Percentiles rank a stretch among this genome's conserved stretches.
phyloP scores from a whole-genome alignment of 257 asterid genomes.

The Capsicum rhomboideum region DNA sequence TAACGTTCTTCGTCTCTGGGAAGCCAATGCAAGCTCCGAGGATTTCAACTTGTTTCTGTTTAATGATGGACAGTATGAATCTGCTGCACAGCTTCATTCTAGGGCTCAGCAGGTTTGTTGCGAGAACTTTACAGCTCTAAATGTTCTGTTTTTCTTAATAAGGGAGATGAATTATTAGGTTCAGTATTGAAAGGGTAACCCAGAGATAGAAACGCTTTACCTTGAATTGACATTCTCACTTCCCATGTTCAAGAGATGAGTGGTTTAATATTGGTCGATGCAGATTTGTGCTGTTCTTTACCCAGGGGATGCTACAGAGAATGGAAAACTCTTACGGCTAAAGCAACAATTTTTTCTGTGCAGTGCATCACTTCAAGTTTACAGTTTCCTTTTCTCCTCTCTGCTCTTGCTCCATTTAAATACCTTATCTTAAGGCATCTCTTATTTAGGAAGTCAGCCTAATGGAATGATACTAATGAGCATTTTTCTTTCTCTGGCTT shows the following conservation, averaged over 20 bases:
- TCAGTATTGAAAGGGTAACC: background rate
- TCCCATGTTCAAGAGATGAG: slow-evolving; percentile 8
- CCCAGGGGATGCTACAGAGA: slow-evolving; percentile 98
- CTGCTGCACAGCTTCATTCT: slow-evolving; percentile 93
- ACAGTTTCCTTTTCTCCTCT: background rate
- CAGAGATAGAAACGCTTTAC: background rate
- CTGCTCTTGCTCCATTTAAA: background rate
- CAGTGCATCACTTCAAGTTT: slow-evolving; percentile 98
- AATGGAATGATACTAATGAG: background rate
- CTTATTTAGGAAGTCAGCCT: background rate
- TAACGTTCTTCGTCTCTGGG: slow-evolving; percentile 96
- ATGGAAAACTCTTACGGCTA: slow-evolving; percentile 80
- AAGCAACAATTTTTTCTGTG: slow-evolving; percentile 98
- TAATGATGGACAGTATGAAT: slow-evolving; percentile 93
- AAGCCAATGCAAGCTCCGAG: slow-evolving; percentile 80
- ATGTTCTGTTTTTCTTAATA: background rate
- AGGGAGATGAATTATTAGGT: slow-evolving; percentile 7
- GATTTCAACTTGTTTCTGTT: slow-evolving; percentile 85
- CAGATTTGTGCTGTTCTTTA: slow-evolving; percentile 97
- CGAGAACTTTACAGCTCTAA: slow-evolving; percentile 2
- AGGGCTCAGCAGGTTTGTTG: slow-evolving; percentile 82
- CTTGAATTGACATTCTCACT: background rate
- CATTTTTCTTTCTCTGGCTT: background rate
- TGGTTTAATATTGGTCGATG: slow-evolving; percentile 7
- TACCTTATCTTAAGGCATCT: background rate